These are phyloP conservation scores for Xylaria sp. DNA, from an alignment of 2,329 filamentous ascomycete genomes.

Conservation along the genomic window DNA sequence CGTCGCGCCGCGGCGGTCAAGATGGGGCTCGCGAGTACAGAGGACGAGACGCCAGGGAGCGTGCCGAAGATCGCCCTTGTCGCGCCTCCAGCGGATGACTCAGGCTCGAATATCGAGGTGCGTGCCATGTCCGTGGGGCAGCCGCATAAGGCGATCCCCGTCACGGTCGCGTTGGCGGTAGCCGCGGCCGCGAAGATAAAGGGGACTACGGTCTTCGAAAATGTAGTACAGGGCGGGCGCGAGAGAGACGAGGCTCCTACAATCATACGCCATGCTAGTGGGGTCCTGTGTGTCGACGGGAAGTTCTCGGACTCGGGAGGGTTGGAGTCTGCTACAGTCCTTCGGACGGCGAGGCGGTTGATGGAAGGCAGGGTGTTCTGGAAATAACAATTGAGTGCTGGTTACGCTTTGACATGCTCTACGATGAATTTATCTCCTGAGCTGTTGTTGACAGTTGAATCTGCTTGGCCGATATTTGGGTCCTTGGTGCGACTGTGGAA, in stretches of 20 bases:
- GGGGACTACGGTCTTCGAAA: slow-evolving; percentile 3
- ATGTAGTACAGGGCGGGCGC: background rate
- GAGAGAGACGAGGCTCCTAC: background rate
- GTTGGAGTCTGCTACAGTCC: background rate
- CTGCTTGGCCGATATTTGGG: too few relatives aligned
- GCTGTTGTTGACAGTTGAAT: too few relatives aligned
- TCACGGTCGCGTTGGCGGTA: slow-evolving; percentile 49
- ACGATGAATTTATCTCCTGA: background rate
- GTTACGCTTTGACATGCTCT: background rate
- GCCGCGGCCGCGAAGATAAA: slow-evolving; percentile 46
- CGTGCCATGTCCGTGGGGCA: slow-evolving; percentile 54
- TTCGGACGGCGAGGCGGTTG: background rate
- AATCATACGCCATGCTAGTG: background rate
- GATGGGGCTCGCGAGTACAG: slow-evolving; percentile 49
- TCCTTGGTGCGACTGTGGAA: background rate
- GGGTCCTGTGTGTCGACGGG: background rate
- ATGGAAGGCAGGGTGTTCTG: background rate
- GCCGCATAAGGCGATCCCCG: slow-evolving; percentile 50
- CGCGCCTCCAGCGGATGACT: slow-evolving; percentile 38
- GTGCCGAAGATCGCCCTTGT: slow-evolving; percentile 55
- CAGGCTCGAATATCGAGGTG: slow-evolving; percentile 43
- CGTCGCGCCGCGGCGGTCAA: slow-evolving; percentile 44
- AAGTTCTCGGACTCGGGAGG: background rate
- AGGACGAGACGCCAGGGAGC: slow-evolving; percentile 36
- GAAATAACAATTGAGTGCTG: background rate